A percentile compares a stretch with the other conserved stretches of the same genome.
phyloP scores from a whole-genome alignment of 1,284 basidiomycete genomes.

The Vanrija sp. region DNA sequence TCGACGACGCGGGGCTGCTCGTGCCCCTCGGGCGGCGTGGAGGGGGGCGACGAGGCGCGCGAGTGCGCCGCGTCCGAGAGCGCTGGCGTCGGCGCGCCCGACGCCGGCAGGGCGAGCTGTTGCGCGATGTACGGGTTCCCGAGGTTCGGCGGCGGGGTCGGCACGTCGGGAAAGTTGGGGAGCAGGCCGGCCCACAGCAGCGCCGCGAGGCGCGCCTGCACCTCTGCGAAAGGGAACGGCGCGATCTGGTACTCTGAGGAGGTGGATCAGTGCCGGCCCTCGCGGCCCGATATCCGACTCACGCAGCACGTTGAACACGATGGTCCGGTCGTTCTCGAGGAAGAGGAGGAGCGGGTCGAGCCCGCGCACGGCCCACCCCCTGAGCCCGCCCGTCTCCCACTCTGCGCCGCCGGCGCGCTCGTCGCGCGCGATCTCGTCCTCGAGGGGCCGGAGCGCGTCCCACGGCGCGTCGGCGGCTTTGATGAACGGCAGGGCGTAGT shows the following conservation, averaged over 20 bases:
- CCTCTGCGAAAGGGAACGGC: not conserved
- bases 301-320: not conserved
- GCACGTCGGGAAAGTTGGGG: conserved; percentile 23
- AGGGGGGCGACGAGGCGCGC: not conserved
- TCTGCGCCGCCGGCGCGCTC: conserved; percentile 19
- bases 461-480: conserved; percentile 37
- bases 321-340: not conserved
- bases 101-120: too few relatives aligned
- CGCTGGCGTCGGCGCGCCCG: too few relatives aligned
- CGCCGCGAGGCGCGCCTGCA: conserved; percentile 7
- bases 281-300: too few relatives aligned
- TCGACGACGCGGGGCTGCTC: not conserved
- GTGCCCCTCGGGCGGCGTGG: not conserved
- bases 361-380: conserved; percentile 36
- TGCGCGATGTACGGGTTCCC: conserved; percentile 23
- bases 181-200: conserved; percentile 36
- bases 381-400: conserved; percentile 34
- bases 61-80: too few relatives aligned
- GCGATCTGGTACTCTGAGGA: not conserved
- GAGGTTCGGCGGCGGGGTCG: conserved; percentile 23
- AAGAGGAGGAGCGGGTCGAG: conserved; percentile 33
- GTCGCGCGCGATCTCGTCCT: conserved; percentile 11
- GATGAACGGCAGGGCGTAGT: conserved; percentile 9
- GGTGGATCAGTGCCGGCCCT: not conserved
- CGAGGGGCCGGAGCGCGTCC: conserved; percentile 16